Conservation (phyloP, 2,329 filamentous ascomycete species). For the Clonostachys solani region DNA sequence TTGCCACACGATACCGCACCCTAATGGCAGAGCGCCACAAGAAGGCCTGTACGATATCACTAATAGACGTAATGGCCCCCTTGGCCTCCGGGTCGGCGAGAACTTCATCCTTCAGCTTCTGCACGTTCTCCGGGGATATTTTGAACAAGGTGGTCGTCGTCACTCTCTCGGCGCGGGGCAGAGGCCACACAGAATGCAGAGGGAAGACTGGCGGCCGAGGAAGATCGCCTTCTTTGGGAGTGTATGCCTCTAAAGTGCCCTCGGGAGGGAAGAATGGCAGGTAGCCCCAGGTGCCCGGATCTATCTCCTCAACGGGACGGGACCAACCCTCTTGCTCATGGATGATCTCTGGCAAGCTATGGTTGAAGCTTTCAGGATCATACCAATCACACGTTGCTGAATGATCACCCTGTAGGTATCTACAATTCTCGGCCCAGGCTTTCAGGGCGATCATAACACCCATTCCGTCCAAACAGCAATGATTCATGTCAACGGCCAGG, state of each 20-base stretch:
- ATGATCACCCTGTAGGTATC: constrained; percentile 15
- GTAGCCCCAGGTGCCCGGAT: constrained; percentile 17
- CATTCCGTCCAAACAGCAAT: constrained; percentile 17
- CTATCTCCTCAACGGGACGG: constrained; percentile 12
- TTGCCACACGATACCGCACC: constrained; percentile 24
- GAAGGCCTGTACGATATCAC: constrained; percentile 32
- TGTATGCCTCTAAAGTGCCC: neutral
- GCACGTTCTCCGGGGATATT: constrained; percentile 19
- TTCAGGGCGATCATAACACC: constrained; percentile 18
- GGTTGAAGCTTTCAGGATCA: constrained; percentile 21
- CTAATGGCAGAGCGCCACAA: constrained; percentile 29
- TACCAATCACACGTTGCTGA: constrained; percentile 16
- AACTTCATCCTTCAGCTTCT: constrained; percentile 20
- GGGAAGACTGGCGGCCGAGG: constrained; percentile 15
- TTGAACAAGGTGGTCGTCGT: constrained; percentile 21
- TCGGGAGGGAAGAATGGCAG: constrained; percentile 12
- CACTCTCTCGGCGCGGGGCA: constrained; percentile 14
- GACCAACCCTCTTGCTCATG: constrained; percentile 15
- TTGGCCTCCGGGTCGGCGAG: constrained; percentile 14
- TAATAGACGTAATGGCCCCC: constrained; percentile 18
- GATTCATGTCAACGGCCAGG: constrained; percentile 15
- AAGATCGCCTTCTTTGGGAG: constrained; percentile 4
- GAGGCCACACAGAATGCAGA: constrained; percentile 18
- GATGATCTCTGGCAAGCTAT: constrained; percentile 16
- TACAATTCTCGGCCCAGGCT: constrained; percentile 21